phyloP scores from a whole-genome alignment of 371 early-diverging fungal genomes.

The Mortierella sp. region DNA sequence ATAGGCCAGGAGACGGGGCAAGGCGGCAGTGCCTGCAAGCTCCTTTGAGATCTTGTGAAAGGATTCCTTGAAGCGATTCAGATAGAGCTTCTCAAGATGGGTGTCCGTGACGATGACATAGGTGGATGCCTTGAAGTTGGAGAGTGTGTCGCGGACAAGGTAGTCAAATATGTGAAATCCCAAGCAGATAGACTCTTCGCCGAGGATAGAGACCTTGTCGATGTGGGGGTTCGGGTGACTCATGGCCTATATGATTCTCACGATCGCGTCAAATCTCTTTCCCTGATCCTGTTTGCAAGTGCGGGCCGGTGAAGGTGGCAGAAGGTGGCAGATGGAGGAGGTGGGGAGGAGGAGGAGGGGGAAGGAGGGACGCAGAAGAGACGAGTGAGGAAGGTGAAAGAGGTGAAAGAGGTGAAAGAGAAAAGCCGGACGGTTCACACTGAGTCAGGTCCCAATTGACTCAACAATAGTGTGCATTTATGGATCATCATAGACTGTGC shows the following conservation, averaged over 20 bases:
- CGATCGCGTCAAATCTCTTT: slow-evolving; percentile 1
- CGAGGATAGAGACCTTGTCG: slow-evolving; percentile 84
- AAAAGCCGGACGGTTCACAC: no score
- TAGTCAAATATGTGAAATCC: slow-evolving; percentile 85
- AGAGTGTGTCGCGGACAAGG: slow-evolving; percentile 80
- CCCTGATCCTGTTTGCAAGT: neutral
- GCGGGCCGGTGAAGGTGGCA: neutral
- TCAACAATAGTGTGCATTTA: no score
- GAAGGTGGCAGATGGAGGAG: neutral
- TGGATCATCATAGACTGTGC: no score
- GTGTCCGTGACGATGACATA: slow-evolving; percentile 92
- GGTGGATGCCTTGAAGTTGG: slow-evolving; percentile 80
- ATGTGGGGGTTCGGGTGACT: slow-evolving; percentile 66
- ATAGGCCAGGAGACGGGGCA: slow-evolving; percentile 79
- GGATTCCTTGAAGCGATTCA: slow-evolving; percentile 61
- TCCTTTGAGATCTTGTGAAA: slow-evolving; percentile 59
- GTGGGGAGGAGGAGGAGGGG: neutral
- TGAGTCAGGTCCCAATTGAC: no score
- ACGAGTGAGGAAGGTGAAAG: neutral
- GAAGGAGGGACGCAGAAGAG: neutral
- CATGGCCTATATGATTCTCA: slow-evolving; percentile 18
- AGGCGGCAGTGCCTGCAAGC: slow-evolving; percentile 33
- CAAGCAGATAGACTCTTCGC: slow-evolving; percentile 85
- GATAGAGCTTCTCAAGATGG: slow-evolving; percentile 84
- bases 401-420: neutral